Conservation (phyloP, 2,329 filamentous ascomycete genomes). For the Trichoderma gracile region DNA sequence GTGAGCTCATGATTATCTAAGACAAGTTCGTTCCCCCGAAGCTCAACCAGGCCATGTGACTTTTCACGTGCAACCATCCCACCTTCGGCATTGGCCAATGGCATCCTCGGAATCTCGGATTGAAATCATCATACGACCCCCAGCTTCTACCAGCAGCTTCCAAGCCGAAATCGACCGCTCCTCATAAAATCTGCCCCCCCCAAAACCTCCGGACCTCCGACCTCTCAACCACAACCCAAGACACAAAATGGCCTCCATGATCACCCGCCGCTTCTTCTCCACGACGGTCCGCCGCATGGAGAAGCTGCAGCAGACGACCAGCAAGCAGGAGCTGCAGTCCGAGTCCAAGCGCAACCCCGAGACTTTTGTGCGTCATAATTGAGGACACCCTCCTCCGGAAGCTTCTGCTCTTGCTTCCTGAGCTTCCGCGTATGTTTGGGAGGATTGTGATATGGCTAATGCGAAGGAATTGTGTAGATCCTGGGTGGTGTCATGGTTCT, state of each 20-base stretch:
- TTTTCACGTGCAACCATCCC: constrained; percentile 23
- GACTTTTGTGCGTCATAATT: constrained; percentile 46
- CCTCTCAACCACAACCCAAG: constrained; percentile 28
- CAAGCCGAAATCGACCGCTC: constrained; percentile 25
- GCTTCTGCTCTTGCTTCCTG: background rate
- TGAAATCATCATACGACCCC: constrained; percentile 26
- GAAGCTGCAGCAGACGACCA: constrained; percentile 34
- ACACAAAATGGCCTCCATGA: constrained; percentile 56
- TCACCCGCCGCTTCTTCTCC: constrained; percentile 58
- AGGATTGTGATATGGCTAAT: background rate
- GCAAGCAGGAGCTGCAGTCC: constrained; percentile 54
- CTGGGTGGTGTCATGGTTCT: constrained; percentile 88
- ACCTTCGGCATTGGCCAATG: constrained; percentile 38
- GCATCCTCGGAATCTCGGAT: constrained; percentile 26
- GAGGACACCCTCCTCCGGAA: background rate
- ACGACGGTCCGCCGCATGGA: constrained; percentile 55
- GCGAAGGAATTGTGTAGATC: constrained; percentile 58
- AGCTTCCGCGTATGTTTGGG: constrained; percentile 17
- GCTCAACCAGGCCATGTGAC: constrained; percentile 28
- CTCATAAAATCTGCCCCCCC: no score
- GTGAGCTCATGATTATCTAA: constrained; percentile 21
- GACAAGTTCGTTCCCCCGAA: background rate
- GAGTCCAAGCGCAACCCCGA: constrained; percentile 59
- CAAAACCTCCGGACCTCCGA: constrained; percentile 18
- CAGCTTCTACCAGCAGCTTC: constrained; percentile 18